A percentile compares a stretch with the other conserved stretches of the same genome.
phyloP scores from a whole-genome alignment of 345 rosid species.

The Combretum micranthum region DNA sequence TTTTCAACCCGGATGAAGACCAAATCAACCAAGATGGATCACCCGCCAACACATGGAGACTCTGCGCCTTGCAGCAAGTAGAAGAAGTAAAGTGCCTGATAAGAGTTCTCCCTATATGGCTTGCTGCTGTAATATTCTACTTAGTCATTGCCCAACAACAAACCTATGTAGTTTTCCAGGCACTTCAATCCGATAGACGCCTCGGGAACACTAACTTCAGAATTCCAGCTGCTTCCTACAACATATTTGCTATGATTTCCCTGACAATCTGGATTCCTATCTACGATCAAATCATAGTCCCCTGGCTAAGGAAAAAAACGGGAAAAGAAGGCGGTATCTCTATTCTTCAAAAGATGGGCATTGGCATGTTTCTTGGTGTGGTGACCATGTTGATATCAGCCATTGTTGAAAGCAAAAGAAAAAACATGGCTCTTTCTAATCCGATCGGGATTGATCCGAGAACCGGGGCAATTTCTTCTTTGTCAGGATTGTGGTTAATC shows the following conservation, averaged over 20 bases:
- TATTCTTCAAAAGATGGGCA: slow-evolving; percentile 26
- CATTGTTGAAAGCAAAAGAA: slow-evolving; percentile 22
- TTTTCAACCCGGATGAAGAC: slow-evolving; percentile 17
- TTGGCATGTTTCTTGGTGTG: slow-evolving; percentile 25
- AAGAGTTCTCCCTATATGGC: slow-evolving; percentile 33
- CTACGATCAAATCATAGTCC: slow-evolving; percentile 31
- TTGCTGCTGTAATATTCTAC: slow-evolving; percentile 12
- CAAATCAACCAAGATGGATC: slow-evolving; percentile 24
- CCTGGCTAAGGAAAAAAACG: slow-evolving; percentile 21
- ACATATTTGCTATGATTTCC: slow-evolving; percentile 24
- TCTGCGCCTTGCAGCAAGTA: slow-evolving; percentile 30
- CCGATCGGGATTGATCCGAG: slow-evolving; percentile 21
- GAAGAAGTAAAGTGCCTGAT: slow-evolving; percentile 35
- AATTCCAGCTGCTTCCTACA: slow-evolving; percentile 32
- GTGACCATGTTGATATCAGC: slow-evolving; percentile 28
- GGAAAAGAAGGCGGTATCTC: slow-evolving; percentile 32
- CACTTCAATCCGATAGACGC: slow-evolving; percentile 24
- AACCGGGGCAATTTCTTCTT: slow-evolving; percentile 26
- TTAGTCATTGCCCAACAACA: slow-evolving; percentile 24
- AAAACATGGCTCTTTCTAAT: slow-evolving; percentile 8
- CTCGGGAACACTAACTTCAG: slow-evolving; percentile 14
- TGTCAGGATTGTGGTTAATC: slow-evolving; percentile 31
- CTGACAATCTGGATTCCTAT: slow-evolving; percentile 29
- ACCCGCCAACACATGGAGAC: slow-evolving; percentile 23
- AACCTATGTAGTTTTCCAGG: slow-evolving; percentile 34